Evolutionary conservation across 2,329 filamentous ascomycete species (phyloP).

Genomic region (Fusarium sp.): DNA sequence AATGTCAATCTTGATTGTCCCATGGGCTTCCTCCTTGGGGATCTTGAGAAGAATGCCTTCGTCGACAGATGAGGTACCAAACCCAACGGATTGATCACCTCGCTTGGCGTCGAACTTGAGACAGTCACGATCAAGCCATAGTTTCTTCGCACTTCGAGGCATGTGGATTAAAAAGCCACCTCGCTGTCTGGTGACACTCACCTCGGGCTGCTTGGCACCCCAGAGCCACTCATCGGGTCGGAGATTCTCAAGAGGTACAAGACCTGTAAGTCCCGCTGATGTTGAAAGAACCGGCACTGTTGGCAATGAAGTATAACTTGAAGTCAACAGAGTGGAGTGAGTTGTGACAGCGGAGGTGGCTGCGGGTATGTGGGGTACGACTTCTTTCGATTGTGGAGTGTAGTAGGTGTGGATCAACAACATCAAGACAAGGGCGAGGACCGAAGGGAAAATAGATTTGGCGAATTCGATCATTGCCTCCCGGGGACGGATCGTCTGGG

Average conservation of each 20-base stretch:
- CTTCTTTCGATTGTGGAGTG: conserved; percentile 29
- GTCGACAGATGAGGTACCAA: conserved; percentile 56
- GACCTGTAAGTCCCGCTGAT: conserved; percentile 35
- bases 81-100: conserved; percentile 56
- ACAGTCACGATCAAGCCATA: conserved; percentile 65
- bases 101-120: conserved; percentile 64
- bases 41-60: conserved; percentile 63
- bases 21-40: conserved; percentile 62
- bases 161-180: conserved; percentile 64
- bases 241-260: conserved; percentile 44
- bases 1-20: conserved; percentile 65
- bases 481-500: conserved; percentile 4
- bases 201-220: conserved; percentile 43
- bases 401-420: conserved; percentile 42
- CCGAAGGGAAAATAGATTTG: conserved; percentile 35
- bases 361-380: conserved; percentile 38
- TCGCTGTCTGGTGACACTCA: conserved; percentile 47
- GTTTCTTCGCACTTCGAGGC: conserved; percentile 57
- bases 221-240: conserved; percentile 47
- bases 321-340: conserved; percentile 35
- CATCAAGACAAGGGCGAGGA: conserved; percentile 37
- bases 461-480: conserved; percentile 26
- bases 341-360: conserved; percentile 36
- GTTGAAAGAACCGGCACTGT: conserved; percentile 16
- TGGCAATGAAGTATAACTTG: conserved; percentile 29